Base-by-base conservation (phyloP, 176 grass and related monocot genomes). In the Oryza rufipogon region DNA sequence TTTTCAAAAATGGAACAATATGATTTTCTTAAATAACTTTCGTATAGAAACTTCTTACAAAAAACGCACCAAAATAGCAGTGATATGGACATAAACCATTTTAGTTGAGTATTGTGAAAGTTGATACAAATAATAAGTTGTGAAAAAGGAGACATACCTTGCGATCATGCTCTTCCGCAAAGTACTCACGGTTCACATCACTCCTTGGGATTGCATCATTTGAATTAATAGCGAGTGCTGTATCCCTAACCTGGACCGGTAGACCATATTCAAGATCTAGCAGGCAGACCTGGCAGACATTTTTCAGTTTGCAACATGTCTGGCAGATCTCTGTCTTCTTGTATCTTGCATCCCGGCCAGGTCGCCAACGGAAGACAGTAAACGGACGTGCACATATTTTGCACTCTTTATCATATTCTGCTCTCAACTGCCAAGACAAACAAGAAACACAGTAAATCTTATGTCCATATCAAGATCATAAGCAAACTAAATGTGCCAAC, bases 311-410 rank as follows among this genome's bases (percentile, higher is more conserved):
- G 86, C 93, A 96, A 68, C 96, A 99, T 73, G 96, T 99, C 86
- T 96, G 96, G 79, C 93, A 99, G 78, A 99, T 92, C 88, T 99
- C 96, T 20, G 96, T 94, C 76, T 99, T 99, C 88, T 99, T 99
- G 86, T 99, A 99, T 76, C 96, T 92, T 73, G 93, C 96, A 60
- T 99, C 96, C 28, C 93, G 91, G 17, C 93, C 96, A 58, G 96
- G 96, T 66, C 96, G 84, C 96, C 96, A 99, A 16, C 91, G 94
- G 52, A 99, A 99, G 28, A 99, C 96, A 28, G 91, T 96, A 81
- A 99, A 96, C 64, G 93, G 96, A 0, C 93, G 89, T 28, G 93
- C 91, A 19, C 96, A 99, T 28, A 99, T 99, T 73, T 99, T 99
- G 76, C 96, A 99, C 46, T 99, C 96, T 49, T 99, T 99, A 75